Percentiles rank a stretch among this genome's conserved stretches.
Conservation (phyloP, 768 basidiomycete genomes). For the Leccinum longicurvipes region DNA sequence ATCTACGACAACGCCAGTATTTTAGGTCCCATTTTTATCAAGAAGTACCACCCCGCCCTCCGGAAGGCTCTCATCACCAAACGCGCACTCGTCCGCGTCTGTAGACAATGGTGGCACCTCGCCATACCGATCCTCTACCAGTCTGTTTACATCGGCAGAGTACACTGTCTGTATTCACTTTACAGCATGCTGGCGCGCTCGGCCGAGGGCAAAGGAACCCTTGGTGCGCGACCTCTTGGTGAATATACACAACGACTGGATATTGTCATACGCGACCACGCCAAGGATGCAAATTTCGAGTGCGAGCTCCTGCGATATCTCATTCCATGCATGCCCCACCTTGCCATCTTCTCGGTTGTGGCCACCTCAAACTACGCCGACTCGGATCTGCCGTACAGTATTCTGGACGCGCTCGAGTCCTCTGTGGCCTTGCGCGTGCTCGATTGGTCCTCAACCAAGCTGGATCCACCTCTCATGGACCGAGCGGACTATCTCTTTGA, state of each 20-base stretch:
- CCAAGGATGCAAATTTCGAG: background rate
- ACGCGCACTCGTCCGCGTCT: background rate
- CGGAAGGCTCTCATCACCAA: background rate
- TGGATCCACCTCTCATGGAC: background rate
- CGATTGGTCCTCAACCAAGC: background rate
- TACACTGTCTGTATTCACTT: background rate
- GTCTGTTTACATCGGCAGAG: background rate
- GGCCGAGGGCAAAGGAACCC: background rate
- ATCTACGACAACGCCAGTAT: background rate
- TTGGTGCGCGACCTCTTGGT: background rate
- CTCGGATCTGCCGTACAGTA: background rate
- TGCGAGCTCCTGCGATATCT: background rate
- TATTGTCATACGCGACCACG: background rate
- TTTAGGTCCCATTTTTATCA: background rate
- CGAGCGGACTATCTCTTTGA: background rate
- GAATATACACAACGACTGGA: background rate
- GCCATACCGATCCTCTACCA: background rate
- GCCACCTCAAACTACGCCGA: background rate
- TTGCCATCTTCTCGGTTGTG: background rate
- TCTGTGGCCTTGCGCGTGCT: background rate
- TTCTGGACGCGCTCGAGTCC: background rate
- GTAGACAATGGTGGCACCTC: background rate
- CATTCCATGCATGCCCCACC: background rate
- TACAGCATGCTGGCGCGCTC: background rate
- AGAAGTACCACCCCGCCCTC: background rate